These are phyloP conservation scores for Vitis riparia DNA, from an alignment of 164 flowering plant species.

Conservation along the genomic window DNA sequence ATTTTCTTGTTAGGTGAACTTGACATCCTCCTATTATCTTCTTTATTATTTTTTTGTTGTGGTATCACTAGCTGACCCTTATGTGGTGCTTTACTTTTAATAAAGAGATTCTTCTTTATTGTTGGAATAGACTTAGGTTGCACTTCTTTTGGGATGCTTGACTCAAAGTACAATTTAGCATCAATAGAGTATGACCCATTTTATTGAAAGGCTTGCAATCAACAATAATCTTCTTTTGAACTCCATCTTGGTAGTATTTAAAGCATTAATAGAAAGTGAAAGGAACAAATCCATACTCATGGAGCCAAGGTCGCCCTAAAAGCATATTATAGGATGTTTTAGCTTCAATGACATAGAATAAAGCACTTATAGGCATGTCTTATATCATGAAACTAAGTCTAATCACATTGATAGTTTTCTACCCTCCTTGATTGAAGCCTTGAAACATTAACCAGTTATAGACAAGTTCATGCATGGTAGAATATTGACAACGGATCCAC, in stretches of 20 bases:
- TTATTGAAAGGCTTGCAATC: conserved; percentile 11
- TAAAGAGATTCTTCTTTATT: fast-evolving
- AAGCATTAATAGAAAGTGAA: not conserved
- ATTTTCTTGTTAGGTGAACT: no score
- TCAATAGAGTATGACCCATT: not conserved
- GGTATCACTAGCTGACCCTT: no score
- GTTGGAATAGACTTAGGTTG: no score
- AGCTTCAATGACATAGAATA: conserved; percentile 10
- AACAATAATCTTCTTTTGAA: not conserved
- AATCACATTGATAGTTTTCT: not conserved
- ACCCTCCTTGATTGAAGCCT: no score
- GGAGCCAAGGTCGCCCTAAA: conserved; percentile 7
- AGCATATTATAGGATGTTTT: conserved; percentile 6
- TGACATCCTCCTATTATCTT: no score
- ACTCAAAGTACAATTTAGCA: not conserved
- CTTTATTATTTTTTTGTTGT: fast-evolving
- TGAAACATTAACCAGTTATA: no score
- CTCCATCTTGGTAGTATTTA: conserved; percentile 1
- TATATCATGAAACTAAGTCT: not conserved
- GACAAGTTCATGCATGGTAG: no score
- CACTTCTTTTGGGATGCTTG: no score
- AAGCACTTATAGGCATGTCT: not conserved
- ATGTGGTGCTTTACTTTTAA: no score
- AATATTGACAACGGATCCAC: no score
- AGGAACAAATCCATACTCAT: not conserved